Percentiles rank a stretch among this genome's conserved stretches.
These are phyloP conservation scores for Craterostigma plantagineum DNA, from an alignment of 257 asterid species.

Conservation along the genomic window DNA sequence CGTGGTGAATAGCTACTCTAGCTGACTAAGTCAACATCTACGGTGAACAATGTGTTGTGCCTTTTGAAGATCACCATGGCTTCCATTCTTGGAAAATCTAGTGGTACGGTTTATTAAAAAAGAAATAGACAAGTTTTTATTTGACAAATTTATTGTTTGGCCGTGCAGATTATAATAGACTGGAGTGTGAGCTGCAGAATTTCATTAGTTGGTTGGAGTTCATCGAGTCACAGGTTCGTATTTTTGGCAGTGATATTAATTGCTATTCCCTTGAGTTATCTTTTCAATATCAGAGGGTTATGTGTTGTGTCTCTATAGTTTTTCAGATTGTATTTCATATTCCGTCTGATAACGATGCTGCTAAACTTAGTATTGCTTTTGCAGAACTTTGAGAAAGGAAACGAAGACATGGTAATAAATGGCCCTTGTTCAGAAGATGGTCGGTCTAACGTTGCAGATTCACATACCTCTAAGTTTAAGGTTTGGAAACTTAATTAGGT, in stretches of 20 bases:
- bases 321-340: neutral
- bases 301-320: too few species aligned
- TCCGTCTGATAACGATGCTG: neutral
- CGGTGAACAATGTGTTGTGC: too few species aligned
- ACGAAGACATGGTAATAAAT: constrained; percentile 13
- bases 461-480: too few species aligned
- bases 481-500: constrained; percentile 14
- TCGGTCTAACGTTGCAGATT: too few species aligned
- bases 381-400: constrained; percentile 30
- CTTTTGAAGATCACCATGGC: too few species aligned
- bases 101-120: too few species aligned
- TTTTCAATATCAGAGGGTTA: too few species aligned
- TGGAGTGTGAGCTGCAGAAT: constrained; percentile 50
- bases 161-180: constrained; percentile 29
- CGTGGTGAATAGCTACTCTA: neutral
- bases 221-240: constrained; percentile 44
- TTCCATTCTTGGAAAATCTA: too few species aligned
- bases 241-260: neutral
- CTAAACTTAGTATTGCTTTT: constrained; percentile 9
- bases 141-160: constrained; percentile 1
- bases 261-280: neutral
- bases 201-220: constrained; percentile 34
- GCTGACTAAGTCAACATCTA: neutral
- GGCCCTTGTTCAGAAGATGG: constrained; percentile 17
- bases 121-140: too few species aligned